These are phyloP conservation scores for Apiospora kogelbergensis DNA, from an alignment of 2,329 filamentous ascomycete genomes.

Conservation along the genomic window DNA sequence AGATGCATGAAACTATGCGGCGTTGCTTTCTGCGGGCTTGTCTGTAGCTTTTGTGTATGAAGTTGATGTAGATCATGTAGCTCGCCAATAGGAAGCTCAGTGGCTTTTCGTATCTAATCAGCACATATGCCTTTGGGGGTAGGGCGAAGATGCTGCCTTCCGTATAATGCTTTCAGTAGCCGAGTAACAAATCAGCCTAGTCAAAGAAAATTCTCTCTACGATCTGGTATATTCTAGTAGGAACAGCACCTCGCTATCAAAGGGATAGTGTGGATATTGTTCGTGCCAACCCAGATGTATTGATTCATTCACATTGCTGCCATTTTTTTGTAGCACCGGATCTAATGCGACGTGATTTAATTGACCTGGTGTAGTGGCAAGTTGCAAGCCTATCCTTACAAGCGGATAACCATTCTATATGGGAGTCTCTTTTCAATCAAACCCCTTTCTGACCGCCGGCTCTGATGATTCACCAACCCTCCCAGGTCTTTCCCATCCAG, in stretches of 20 bases:
- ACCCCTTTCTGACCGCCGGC: neutral
- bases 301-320: neutral
- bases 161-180: no score
- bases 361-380: neutral
- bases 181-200: no score
- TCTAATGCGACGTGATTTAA: no score
- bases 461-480: neutral
- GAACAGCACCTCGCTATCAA: no score
- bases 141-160: no score
- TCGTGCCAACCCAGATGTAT: neutral
- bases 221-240: no score
- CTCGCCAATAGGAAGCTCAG: no score
- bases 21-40: neutral
- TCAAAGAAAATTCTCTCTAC: no score
- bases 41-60: neutral
- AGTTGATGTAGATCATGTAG: neutral
- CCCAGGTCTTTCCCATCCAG: conserved; percentile 50
- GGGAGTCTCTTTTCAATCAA: neutral
- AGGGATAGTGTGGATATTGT: neutral
- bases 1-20: neutral
- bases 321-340: neutral
- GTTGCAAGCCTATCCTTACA: neutral
- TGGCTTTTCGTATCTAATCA: no score
- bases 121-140: no score
- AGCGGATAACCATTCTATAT: neutral